A percentile compares a stretch with the other conserved stretches of the same genome.
Conservation (phyloP, 176 grass and related monocot species). For the Dendrocalamus sinicus region DNA sequence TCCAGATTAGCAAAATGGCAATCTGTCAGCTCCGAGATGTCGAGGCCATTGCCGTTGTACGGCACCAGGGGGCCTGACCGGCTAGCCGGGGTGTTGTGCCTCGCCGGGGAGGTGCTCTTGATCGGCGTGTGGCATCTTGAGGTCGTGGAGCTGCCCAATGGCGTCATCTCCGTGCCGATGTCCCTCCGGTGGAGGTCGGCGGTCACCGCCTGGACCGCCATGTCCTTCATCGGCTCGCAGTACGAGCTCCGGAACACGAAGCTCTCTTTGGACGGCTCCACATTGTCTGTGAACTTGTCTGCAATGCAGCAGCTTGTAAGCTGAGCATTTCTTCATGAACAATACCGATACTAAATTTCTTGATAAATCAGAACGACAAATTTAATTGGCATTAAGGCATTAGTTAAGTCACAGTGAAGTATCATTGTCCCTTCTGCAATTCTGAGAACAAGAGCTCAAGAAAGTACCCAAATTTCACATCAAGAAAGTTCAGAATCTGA, state of each 20-base stretch:
- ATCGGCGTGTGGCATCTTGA: slow-evolving; percentile 70
- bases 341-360: not conserved
- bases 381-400: not conserved
- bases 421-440: not conserved
- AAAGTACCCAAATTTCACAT: not conserved
- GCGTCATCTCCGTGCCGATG: slow-evolving; percentile 73
- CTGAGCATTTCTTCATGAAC: not conserved
- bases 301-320: slow-evolving; percentile 23
- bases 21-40: slow-evolving; percentile 71
- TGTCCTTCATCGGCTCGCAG: slow-evolving; percentile 38
- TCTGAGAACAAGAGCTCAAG: not conserved
- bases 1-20: slow-evolving; percentile 89
- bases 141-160: slow-evolving; percentile 64
- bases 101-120: slow-evolving; percentile 71
- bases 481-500: not conserved
- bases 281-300: slow-evolving; percentile 95
- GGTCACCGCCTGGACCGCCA: not conserved
- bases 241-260: slow-evolving; percentile 73
- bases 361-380: not conserved
- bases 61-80: slow-evolving; percentile 79
- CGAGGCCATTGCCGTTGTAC: slow-evolving; percentile 41
- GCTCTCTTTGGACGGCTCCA: slow-evolving; percentile 70
- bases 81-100: slow-evolving; percentile 89
- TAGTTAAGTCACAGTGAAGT: not conserved
- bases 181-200: slow-evolving; percentile 45